Evolutionary conservation across 306 rosid species (phyloP), one percentile per base, ranked within the genome.

Genomic region (Acacia melanoxylon): DNA sequence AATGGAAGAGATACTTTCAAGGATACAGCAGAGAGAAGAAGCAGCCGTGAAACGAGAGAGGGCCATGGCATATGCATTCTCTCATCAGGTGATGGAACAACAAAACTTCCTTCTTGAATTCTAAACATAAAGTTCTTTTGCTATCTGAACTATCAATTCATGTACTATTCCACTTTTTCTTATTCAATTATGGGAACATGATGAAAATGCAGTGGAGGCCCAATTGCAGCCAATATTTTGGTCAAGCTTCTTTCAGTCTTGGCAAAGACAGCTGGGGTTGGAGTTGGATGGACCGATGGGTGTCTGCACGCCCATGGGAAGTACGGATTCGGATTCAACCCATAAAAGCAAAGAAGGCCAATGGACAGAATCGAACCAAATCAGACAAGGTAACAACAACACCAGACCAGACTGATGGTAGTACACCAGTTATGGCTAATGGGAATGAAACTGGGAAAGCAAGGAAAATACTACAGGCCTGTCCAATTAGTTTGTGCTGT

Each of bases 221-320:
- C 71, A 90, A 94, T 76, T 88, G 94, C 37, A 93, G 88, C 83
- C 92, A 90, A 62, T 86, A 86, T 80, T 84, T 91, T 44, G 93
- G 92, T 10, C 94, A 89, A 59, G 91, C 93, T 78, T 87, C 94
- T 25, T 85, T 79, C 65, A 76, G 86, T 77, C 86, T 90, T 49
- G 90, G 92, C 22, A 91, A 86, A 72, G 94, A 86, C 69, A 90
- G 87, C 72, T 94, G 94, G 94, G 97, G 98, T 61, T 94, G 98
- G 98, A 91, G 97, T 84, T 93, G 96, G 97, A 85, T 46, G 41
- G 96, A 91, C 67, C 92, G 97, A 6, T 91, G 97, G 96, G 89
- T 93, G 9, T 93, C 98, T 0, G 98, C 93, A 9, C 91, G 97
- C n/a, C 98, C 98, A 19, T 91, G 94, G 93, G 97, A 91, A 81